Conservation (phyloP, 2,329 filamentous ascomycete genomes). For the Botrytis porri region DNA sequence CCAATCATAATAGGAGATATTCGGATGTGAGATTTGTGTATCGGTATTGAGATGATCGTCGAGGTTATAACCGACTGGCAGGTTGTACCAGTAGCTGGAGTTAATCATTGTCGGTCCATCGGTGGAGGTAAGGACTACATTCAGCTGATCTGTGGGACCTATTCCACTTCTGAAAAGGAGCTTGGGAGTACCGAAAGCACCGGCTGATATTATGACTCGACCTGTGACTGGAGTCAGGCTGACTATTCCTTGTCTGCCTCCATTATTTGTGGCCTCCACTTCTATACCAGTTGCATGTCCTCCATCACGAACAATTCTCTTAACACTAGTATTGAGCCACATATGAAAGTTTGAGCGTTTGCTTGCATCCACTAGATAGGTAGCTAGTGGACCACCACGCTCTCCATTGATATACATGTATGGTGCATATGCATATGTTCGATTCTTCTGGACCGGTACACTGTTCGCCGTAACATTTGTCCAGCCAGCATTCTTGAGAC, state of each 20-base stretch:
- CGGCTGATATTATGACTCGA: constrained; percentile 65
- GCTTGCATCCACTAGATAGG: constrained; percentile 64
- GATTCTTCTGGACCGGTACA: constrained; percentile 60
- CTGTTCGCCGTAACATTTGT: constrained; percentile 57
- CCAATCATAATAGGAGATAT: constrained; percentile 61
- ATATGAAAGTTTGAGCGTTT: constrained; percentile 63
- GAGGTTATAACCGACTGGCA: constrained; percentile 58
- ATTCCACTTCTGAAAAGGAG: constrained; percentile 65
- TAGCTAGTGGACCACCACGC: constrained; percentile 66
- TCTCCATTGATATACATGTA: constrained; percentile 68
- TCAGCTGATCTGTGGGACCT: constrained; percentile 47
- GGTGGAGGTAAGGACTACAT: constrained; percentile 47
- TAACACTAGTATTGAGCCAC: constrained; percentile 64
- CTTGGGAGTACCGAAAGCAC: constrained; percentile 59
- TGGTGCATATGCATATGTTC: constrained; percentile 59
- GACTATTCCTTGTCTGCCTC: constrained; percentile 57
- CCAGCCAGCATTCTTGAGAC: constrained; percentile 61
- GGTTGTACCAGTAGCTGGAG: constrained; percentile 52
- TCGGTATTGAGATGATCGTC: constrained; percentile 59
- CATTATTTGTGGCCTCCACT: constrained; percentile 53
- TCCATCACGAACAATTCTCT: constrained; percentile 61
- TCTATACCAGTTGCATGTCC: constrained; percentile 65
- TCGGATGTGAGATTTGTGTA: constrained; percentile 49
- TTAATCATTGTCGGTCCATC: constrained; percentile 53
- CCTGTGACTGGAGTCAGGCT: constrained; percentile 58